Evolutionary conservation across 306 rosid species (phyloP).

Genomic region (Dalbergia cultrata): DNA sequence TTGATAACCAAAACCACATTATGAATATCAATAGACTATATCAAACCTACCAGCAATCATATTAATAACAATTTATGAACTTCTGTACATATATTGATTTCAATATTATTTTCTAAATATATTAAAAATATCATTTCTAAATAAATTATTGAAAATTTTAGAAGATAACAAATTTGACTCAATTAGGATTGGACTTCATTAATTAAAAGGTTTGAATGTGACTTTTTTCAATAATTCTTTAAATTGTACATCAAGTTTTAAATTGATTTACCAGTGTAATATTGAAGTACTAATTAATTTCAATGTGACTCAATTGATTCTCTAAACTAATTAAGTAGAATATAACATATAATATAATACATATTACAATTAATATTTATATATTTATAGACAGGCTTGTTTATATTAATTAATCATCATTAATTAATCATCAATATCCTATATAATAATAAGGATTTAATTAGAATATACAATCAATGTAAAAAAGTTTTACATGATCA

Average conservation of each 20-base stretch:
- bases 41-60: not conserved
- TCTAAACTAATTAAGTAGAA: too few relatives aligned
- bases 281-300: not conserved
- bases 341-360: too few relatives aligned
- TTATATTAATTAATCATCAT: too few relatives aligned
- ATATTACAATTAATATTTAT: too few relatives aligned
- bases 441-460: too few relatives aligned
- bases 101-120: not conserved
- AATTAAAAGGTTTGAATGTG: not conserved
- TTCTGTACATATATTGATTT: not conserved
- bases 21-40: constrained; percentile 15
- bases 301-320: too few relatives aligned
- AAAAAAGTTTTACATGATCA: too few relatives aligned
- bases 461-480: too few relatives aligned
- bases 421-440: too few relatives aligned
- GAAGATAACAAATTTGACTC: not conserved
- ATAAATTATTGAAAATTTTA: not conserved
- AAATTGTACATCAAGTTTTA: too few relatives aligned
- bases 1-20: constrained; percentile 10
- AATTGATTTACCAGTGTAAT: not conserved
- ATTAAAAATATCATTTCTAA: not conserved
- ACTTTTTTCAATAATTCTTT: too few relatives aligned
- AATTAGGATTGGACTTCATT: not conserved
- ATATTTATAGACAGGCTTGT: too few relatives aligned
- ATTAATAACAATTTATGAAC: not conserved